phyloP scores from a whole-genome alignment of 148 eudicot genomes.

The Rhododendron henanense region DNA sequence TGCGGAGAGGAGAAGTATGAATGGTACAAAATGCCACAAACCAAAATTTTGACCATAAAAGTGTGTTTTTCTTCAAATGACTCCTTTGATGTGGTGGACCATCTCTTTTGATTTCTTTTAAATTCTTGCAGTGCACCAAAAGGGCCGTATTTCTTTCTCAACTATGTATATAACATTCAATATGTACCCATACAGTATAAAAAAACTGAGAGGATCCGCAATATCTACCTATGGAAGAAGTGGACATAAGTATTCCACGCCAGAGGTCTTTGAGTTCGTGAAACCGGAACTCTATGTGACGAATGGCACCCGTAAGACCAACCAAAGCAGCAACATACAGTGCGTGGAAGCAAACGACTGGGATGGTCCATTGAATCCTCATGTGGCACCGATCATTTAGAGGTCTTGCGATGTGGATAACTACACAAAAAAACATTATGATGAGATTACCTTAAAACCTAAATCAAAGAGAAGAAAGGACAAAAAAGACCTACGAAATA shows the following conservation, averaged over 20 bases:
- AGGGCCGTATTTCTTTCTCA: not conserved
- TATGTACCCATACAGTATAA: not conserved
- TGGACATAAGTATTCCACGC: constrained; percentile 72
- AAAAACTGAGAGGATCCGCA: not conserved
- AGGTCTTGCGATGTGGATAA: constrained; percentile 57
- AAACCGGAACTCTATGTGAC: constrained; percentile 75
- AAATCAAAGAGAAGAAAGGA: not conserved
- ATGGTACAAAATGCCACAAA: not conserved
- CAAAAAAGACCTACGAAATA: not conserved
- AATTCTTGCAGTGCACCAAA: not conserved
- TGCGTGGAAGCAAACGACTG: constrained; percentile 55
- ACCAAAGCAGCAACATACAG: constrained; percentile 65
- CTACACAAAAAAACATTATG: constrained; percentile 35
- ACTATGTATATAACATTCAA: not conserved
- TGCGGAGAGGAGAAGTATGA: not conserved
- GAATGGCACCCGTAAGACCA: constrained; percentile 61
- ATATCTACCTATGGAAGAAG: constrained; percentile 59
- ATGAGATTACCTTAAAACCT: not conserved
- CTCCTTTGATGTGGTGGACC: not conserved
- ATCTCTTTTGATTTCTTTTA: not conserved
- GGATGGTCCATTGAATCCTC: constrained; percentile 61
- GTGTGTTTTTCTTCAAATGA: not conserved
- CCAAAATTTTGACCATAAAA: not conserved
- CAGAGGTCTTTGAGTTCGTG: constrained; percentile 93
- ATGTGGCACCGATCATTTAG: constrained; percentile 71